Conservation (phyloP, 345 rosid species). For the Microcos paniculata region DNA sequence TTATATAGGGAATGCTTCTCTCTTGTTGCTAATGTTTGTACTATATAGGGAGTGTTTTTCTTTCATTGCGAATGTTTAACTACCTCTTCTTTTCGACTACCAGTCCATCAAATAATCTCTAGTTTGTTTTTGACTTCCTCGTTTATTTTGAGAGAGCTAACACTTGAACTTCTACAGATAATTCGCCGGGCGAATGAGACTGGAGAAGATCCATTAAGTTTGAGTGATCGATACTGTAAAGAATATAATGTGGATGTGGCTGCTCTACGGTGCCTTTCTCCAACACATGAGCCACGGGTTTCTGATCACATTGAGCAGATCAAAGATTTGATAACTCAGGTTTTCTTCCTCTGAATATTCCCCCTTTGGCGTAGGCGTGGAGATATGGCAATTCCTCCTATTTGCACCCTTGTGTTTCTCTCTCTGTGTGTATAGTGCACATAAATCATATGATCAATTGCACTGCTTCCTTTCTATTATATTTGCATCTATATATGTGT, state of each 20-base stretch:
- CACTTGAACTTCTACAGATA: slow-evolving; percentile 43
- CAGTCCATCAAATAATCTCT: neutral
- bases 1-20: neutral
- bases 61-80: neutral
- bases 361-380: neutral
- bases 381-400: neutral
- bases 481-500: neutral
- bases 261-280: slow-evolving; percentile 73
- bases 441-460: neutral
- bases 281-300: slow-evolving; percentile 80
- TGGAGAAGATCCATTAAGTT: slow-evolving; percentile 50
- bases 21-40: too few relatives aligned
- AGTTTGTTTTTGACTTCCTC: neutral
- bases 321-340: slow-evolving; percentile 66
- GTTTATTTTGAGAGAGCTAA: neutral
- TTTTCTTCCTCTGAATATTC: slow-evolving; percentile 21
- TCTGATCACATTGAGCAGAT: slow-evolving; percentile 79
- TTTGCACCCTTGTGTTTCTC: neutral
- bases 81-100: neutral
- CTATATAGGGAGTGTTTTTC: too few relatives aligned
- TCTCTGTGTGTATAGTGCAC: neutral
- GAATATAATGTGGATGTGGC: slow-evolving; percentile 77
- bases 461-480: neutral
- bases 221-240: slow-evolving; percentile 68
- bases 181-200: slow-evolving; percentile 67